A percentile compares a stretch with the other conserved stretches of the same genome.
Evolutionary conservation across 805 yeast species (phyloP).

Genomic region (Candida michaelii): DNA sequence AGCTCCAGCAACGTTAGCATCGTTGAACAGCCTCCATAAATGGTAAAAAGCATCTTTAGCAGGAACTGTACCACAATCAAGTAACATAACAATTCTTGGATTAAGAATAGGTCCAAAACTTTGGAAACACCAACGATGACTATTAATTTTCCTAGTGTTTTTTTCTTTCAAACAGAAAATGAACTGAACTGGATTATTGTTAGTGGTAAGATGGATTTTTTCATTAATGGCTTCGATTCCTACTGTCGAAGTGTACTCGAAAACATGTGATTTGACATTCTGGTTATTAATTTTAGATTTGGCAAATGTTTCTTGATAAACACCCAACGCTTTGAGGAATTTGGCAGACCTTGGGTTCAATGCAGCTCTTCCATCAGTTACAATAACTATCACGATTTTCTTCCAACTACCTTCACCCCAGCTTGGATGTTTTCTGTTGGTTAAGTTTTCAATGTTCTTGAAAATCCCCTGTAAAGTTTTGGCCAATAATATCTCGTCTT

Average conservation of each 20-base stretch:
- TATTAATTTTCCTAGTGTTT: slow-evolving; percentile 86
- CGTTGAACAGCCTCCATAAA: slow-evolving; percentile 83
- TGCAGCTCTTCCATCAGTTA: slow-evolving; percentile 89
- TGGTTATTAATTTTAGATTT: slow-evolving; percentile 83
- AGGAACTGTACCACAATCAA: slow-evolving; percentile 96
- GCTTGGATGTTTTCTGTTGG: slow-evolving; percentile 58
- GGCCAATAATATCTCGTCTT: slow-evolving; percentile 77
- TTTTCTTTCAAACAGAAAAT: slow-evolving; percentile 87
- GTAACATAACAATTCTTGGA: slow-evolving; percentile 78
- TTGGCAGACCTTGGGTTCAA: slow-evolving; percentile 78
- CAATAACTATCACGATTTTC: slow-evolving; percentile 83
- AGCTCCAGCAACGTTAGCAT: slow-evolving; percentile 89
- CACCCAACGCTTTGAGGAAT: slow-evolving; percentile 81
- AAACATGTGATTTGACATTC: slow-evolving; percentile 81
- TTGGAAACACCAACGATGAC: slow-evolving; percentile 96
- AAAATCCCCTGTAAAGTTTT: slow-evolving; percentile 88
- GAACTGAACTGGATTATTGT: slow-evolving; percentile 78
- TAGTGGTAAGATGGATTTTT: slow-evolving; percentile 65
- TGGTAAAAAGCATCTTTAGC: slow-evolving; percentile 80
- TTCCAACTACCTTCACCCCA: slow-evolving; percentile 99
- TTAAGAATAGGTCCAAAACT: slow-evolving; percentile 81
- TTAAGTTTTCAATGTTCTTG: slow-evolving; percentile 77
- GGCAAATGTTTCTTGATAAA: slow-evolving; percentile 94
- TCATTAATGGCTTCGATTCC: slow-evolving; percentile 73
- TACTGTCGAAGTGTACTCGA: slow-evolving; percentile 90